phyloP scores from a whole-genome alignment of 768 basidiomycete genomes.

The Lactifluus volemus region DNA sequence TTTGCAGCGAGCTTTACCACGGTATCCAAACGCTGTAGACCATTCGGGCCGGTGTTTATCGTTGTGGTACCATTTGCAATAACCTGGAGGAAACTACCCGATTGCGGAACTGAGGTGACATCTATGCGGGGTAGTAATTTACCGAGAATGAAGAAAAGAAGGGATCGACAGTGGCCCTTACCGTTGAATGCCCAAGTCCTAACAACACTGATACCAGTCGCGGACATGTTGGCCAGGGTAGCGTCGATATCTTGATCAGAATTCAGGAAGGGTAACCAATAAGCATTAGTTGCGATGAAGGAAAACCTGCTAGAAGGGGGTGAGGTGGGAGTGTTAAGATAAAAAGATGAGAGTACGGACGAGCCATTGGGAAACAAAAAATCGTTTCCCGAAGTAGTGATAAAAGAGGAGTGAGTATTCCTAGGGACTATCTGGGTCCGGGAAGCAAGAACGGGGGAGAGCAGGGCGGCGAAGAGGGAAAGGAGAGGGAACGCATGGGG shows the following conservation, averaged over 20 bases:
- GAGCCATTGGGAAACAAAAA: slow-evolving; percentile 6
- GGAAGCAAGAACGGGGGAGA: neutral
- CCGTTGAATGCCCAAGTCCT: slow-evolving; percentile 71
- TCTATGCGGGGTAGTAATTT: slow-evolving; percentile 3
- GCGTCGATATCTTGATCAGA: slow-evolving; percentile 45
- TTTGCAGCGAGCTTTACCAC: slow-evolving; percentile 46
- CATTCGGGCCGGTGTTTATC: slow-evolving; percentile 53
- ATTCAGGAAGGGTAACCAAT: slow-evolving; percentile 56
- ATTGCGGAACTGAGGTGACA: slow-evolving; percentile 26
- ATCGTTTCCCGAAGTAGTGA: neutral
- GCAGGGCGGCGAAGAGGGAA: neutral
- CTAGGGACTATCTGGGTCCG: neutral
- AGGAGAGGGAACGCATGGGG: slow-evolving; percentile 4
- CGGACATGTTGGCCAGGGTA: slow-evolving; percentile 50
- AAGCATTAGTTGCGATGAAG: slow-evolving; percentile 52
- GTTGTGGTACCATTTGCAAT: slow-evolving; percentile 45
- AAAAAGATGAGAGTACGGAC: neutral
- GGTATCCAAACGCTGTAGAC: slow-evolving; percentile 54
- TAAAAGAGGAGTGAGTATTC: neutral
- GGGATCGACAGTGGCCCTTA: slow-evolving; percentile 17
- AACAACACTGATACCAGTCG: slow-evolving; percentile 48
- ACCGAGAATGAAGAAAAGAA: neutral
- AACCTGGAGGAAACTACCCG: slow-evolving; percentile 58
- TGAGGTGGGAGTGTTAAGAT: neutral
- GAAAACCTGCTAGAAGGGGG: slow-evolving; percentile 22